Evolutionary conservation across 2,329 filamentous ascomycete species (phyloP).

Genomic region (Cordyceps tenuipes): DNA sequence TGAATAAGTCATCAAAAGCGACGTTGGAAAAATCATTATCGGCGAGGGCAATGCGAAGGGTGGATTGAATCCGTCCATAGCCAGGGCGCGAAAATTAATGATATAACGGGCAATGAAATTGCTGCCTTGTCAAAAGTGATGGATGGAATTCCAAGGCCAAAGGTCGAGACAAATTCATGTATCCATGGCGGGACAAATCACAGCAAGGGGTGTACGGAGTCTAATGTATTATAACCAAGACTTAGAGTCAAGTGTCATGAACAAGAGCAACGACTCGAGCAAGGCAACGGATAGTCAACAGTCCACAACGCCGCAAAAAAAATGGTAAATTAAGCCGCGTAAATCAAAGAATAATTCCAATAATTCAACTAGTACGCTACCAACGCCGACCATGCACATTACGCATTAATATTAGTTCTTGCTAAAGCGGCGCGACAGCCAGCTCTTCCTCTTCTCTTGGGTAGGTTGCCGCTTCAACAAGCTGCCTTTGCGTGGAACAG

Average conservation of each 20-base stretch:
- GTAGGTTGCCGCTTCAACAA: conserved; percentile 21
- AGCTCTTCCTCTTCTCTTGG: conserved; percentile 76
- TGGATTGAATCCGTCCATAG: no score
- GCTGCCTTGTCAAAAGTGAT: no score
- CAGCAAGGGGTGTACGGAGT: neutral
- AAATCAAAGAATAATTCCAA: conserved; percentile 10
- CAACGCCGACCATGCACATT: conserved; percentile 21
- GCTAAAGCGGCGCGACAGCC: conserved; percentile 78
- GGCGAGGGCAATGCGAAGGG: no score
- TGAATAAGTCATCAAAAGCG: conserved; percentile 22
- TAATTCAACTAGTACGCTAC: conserved; percentile 18
- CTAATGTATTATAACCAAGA: no score
- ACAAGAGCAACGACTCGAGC: no score
- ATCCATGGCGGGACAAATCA: neutral
- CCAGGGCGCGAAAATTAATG: no score
- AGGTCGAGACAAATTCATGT: neutral
- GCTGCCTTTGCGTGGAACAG: conserved; percentile 23
- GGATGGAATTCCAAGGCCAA: neutral
- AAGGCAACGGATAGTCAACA: neutral
- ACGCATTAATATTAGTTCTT: conserved; percentile 32
- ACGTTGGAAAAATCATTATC: no score
- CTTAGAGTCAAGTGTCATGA: no score
- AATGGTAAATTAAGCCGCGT: neutral
- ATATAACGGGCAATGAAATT: no score
- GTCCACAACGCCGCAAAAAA: neutral